Conservation (phyloP, 192 early-diverging fungal species). For the Geranomyces michiganensis region DNA sequence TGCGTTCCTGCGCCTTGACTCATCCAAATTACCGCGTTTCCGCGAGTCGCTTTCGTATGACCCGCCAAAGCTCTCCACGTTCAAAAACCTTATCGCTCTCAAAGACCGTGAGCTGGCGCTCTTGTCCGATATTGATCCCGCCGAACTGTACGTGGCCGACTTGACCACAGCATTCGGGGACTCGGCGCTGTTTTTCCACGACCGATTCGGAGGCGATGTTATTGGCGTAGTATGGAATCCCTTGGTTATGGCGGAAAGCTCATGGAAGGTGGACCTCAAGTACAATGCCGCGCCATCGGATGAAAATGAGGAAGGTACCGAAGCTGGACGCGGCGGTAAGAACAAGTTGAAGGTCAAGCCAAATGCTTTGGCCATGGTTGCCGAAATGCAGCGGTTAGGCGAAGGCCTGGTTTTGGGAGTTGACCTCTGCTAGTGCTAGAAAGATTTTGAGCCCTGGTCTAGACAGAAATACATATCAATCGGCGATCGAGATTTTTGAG, state of each 20-base stretch:
- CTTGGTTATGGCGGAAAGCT: constrained; percentile 48
- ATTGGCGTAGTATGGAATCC: constrained; percentile 75
- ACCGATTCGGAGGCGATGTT: constrained; percentile 71
- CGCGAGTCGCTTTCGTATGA: constrained; percentile 39
- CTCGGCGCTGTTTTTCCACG: constrained; percentile 70
- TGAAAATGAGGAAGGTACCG: background rate
- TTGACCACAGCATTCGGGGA: constrained; percentile 66
- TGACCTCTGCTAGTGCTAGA: constrained; percentile 23
- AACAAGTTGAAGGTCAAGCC: constrained; percentile 48
- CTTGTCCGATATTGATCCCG: constrained; percentile 77
- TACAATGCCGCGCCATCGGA: constrained; percentile 62
- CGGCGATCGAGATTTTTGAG: too few species aligned
- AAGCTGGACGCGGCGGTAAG: constrained; percentile 24
- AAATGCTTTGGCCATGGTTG: constrained; percentile 66
- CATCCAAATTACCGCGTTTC: constrained; percentile 43
- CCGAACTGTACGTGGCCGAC: constrained; percentile 68
- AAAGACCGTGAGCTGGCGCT: constrained; percentile 49
- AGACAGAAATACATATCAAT: too few species aligned
- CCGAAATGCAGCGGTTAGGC: constrained; percentile 71
- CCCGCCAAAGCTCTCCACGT: constrained; percentile 50
- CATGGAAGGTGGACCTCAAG: constrained; percentile 67
- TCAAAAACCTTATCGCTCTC: constrained; percentile 68
- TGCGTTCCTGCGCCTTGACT: constrained; percentile 71
- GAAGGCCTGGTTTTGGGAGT: constrained; percentile 51
- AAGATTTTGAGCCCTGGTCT: background rate